These are phyloP conservation scores for Teunomyces cretensis DNA, from an alignment of 805 yeast species.

Conservation along the genomic window DNA sequence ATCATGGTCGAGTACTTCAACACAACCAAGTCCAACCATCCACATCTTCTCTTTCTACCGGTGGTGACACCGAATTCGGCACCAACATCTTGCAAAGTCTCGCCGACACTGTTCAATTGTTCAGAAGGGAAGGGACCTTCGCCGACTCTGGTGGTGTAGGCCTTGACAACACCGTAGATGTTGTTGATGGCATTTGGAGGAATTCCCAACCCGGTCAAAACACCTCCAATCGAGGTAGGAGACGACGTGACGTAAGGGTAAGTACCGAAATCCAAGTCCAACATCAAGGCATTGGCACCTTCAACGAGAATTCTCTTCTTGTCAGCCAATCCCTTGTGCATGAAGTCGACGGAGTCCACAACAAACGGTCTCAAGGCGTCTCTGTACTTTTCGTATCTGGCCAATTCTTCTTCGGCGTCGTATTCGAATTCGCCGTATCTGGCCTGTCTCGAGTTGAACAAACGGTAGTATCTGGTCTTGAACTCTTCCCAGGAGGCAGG, in stretches of 20 bases:
- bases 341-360: constrained; percentile 84
- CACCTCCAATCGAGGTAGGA: constrained; percentile 97
- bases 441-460: constrained; percentile 76
- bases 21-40: constrained; percentile 97
- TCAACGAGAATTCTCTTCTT: constrained; percentile 90
- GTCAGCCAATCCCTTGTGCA: constrained; percentile 70
- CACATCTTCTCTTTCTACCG: constrained; percentile 98
- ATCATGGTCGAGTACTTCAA: constrained; percentile 86
- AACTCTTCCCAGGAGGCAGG: constrained; percentile 94
- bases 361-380: constrained; percentile 84
- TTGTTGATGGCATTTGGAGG: constrained; percentile 85
- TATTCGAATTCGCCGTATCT: constrained; percentile 94
- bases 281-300: constrained; percentile 98
- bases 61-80: constrained; percentile 98
- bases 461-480: constrained; percentile 69
- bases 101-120: constrained; percentile 86
- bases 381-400: constrained; percentile 70
- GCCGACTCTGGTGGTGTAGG: constrained; percentile 98
- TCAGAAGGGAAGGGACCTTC: constrained; percentile 99
- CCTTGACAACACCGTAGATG: constrained; percentile 95
- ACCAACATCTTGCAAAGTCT: constrained; percentile 84
- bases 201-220: constrained; percentile 91
- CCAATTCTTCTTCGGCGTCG: constrained; percentile 78
- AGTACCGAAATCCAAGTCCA: constrained; percentile 96
- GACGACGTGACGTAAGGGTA: constrained; percentile 97